A percentile compares a stretch with the other conserved stretches of the same genome.
phyloP scores from a whole-genome alignment of 148 eudicot species.

The Spergularia marina region DNA sequence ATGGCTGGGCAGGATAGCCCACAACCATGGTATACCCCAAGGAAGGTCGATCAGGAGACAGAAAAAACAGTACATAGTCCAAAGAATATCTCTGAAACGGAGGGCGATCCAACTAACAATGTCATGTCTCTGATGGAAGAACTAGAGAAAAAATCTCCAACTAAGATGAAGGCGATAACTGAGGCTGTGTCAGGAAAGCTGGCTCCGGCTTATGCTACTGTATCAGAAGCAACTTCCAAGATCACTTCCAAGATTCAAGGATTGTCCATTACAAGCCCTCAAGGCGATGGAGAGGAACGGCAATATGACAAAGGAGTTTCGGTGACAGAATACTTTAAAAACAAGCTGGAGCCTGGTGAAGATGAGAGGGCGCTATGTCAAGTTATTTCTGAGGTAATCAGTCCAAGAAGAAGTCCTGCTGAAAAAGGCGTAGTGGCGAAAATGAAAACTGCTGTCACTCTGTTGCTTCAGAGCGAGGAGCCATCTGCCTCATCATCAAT shows the following conservation, averaged over 20 bases:
- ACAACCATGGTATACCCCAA: no score
- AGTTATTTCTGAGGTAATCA: constrained; percentile 63
- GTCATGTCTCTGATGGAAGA: constrained; percentile 1
- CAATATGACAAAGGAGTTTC: constrained; percentile 64
- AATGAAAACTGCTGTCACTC: constrained; percentile 63
- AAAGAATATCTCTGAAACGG: constrained; percentile 7
- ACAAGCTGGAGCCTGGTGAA: constrained; percentile 75
- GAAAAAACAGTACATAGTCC: constrained; percentile 18
- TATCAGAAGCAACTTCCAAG: constrained; percentile 41
- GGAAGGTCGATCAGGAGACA: not conserved
- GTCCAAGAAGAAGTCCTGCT: constrained; percentile 41
- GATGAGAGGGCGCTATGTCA: constrained; percentile 70
- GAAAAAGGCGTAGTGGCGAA: constrained; percentile 66
- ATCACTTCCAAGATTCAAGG: constrained; percentile 46
- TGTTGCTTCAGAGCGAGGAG: constrained; percentile 51
- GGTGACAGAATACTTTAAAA: constrained; percentile 64
- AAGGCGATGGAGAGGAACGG: constrained; percentile 19
- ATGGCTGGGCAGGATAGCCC: no score
- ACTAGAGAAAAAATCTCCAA: constrained; percentile 17
- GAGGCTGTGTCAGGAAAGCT: constrained; percentile 38
- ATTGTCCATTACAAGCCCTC: constrained; percentile 26
- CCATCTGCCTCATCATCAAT: constrained; percentile 27
- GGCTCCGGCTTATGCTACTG: constrained; percentile 44
- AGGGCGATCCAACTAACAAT: not conserved
- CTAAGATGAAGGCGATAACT: constrained; percentile 23